Evolutionary conservation across 2,329 filamentous ascomycete species (phyloP).

Genomic region (Sporothrix brunneoviolacea): DNA sequence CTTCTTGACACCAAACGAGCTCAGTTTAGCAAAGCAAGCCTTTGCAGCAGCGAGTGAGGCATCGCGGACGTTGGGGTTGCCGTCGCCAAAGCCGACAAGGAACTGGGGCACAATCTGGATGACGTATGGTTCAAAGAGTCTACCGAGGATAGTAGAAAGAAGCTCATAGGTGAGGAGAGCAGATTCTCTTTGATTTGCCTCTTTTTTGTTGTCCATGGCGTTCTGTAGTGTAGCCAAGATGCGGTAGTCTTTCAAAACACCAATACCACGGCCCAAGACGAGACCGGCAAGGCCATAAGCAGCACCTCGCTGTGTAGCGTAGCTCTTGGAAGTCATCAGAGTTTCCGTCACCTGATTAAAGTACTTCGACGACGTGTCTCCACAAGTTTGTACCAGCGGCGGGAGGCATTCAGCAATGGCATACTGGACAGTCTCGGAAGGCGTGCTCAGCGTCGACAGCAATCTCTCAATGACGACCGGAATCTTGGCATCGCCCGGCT

Average conservation of each 20-base stretch:
- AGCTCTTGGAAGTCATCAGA: constrained; percentile 81
- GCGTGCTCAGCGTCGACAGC: constrained; percentile 81
- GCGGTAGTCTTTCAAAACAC: constrained; percentile 73
- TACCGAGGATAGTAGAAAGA: constrained; percentile 75
- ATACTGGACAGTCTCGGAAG: constrained; percentile 94
- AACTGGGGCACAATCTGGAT: constrained; percentile 92
- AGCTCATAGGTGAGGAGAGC: constrained; percentile 87
- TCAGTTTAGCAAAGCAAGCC: constrained; percentile 85
- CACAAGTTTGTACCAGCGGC: constrained; percentile 76
- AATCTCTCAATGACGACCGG: constrained; percentile 82
- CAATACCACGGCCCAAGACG: constrained; percentile 79
- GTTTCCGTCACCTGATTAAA: constrained; percentile 74
- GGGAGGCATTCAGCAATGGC: constrained; percentile 92
- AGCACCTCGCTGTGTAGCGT: constrained; percentile 85
- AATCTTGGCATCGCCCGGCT: constrained; percentile 76
- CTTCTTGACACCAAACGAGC: constrained; percentile 92
- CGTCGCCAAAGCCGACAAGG: constrained; percentile 81
- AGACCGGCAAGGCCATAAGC: constrained; percentile 92
- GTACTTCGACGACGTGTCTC: constrained; percentile 71
- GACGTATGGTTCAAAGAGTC: constrained; percentile 91
- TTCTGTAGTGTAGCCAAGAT: constrained; percentile 75
- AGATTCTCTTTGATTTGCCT: constrained; percentile 79
- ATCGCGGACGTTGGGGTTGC: constrained; percentile 81
- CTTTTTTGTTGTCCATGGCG: constrained; percentile 93
- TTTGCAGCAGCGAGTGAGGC: constrained; percentile 90